Evolutionary conservation across 208 protist species (phyloP).

Genomic region (Angomonas desouzai): DNA sequence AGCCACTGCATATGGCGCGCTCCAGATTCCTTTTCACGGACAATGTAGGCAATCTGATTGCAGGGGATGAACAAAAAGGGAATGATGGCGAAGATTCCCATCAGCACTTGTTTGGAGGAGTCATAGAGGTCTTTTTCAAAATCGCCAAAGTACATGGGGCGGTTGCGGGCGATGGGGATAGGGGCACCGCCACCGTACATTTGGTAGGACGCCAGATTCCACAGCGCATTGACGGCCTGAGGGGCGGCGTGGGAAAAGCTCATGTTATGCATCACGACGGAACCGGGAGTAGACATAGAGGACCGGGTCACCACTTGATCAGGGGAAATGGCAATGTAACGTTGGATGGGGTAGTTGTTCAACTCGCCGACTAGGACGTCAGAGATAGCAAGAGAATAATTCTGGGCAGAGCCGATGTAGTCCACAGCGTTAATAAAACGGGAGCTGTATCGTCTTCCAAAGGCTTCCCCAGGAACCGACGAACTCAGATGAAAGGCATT

Average conservation of each 20-base stretch:
- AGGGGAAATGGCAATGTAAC: slow-evolving; percentile 45
- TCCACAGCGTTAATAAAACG: slow-evolving; percentile 12
- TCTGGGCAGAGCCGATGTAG: slow-evolving; percentile 9
- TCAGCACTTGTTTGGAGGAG: slow-evolving; percentile 55
- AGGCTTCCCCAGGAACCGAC: slow-evolving; percentile 16
- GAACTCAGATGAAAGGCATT: slow-evolving; percentile 30
- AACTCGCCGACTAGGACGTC: slow-evolving; percentile 23
- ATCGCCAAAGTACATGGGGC: slow-evolving; percentile 57
- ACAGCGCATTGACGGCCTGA: slow-evolving; percentile 50
- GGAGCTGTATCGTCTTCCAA: slow-evolving; percentile 27
- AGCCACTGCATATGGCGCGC: slow-evolving; percentile 82
- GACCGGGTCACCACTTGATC: slow-evolving; percentile 23
- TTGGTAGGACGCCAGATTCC: slow-evolving; percentile 46
- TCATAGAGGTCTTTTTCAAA: slow-evolving; percentile 49
- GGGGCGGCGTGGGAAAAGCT: slow-evolving; percentile 46
- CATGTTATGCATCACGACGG: slow-evolving; percentile 64
- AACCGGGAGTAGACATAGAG: slow-evolving; percentile 14
- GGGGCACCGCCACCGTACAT: slow-evolving; percentile 29
- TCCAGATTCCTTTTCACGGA: slow-evolving; percentile 69
- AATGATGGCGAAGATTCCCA: slow-evolving; percentile 72
- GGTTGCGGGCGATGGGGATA: slow-evolving; percentile 40
- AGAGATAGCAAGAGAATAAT: slow-evolving; percentile 38
- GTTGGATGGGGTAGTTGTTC: slow-evolving; percentile 27
- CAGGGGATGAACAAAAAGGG: slow-evolving; percentile 82
- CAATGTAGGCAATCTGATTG: slow-evolving; percentile 74